phyloP scores from a whole-genome alignment of 257 asterid genomes.

The Buddleja alternifolia region DNA sequence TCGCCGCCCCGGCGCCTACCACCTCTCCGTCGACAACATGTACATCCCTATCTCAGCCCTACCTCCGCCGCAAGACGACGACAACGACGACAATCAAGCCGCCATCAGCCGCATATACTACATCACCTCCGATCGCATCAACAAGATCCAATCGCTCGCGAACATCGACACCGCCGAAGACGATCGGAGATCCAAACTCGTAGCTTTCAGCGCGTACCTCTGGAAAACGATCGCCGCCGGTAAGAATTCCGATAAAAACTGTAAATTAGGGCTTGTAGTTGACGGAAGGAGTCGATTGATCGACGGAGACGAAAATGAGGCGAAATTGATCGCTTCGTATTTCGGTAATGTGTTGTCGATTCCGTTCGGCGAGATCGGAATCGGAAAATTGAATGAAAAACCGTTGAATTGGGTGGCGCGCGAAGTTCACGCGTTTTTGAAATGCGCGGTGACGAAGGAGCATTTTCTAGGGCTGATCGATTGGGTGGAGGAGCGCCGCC shows the following conservation, averaged over 20 bases:
- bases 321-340: slow-evolving; percentile 27
- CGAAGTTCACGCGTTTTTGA: slow-evolving; percentile 49
- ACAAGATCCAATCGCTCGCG: slow-evolving; percentile 50
- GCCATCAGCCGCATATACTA: slow-evolving; percentile 67
- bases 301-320: slow-evolving; percentile 26
- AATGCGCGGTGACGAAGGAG: slow-evolving; percentile 43
- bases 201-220: slow-evolving; percentile 63
- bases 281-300: slow-evolving; percentile 63
- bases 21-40: slow-evolving; percentile 39
- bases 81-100: not conserved
- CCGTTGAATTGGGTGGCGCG: slow-evolving; percentile 49
- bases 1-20: slow-evolving; percentile 45
- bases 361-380: slow-evolving; percentile 58
- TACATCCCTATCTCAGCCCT: slow-evolving; percentile 39
- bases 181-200: slow-evolving; percentile 48
- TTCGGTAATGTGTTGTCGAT: slow-evolving; percentile 72
- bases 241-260: slow-evolving; percentile 13
- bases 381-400: slow-evolving; percentile 40
- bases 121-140: slow-evolving; percentile 41
- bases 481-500: slow-evolving; percentile 81
- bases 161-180: slow-evolving; percentile 22
- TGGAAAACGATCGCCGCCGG: slow-evolving; percentile 70
- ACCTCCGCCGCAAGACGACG: slow-evolving; percentile 22
- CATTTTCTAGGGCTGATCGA: slow-evolving; percentile 75
- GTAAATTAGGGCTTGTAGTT: slow-evolving; percentile 65